Conservation (phyloP, 192 early-diverging fungal genomes). For the Coemansia sp. region DNA sequence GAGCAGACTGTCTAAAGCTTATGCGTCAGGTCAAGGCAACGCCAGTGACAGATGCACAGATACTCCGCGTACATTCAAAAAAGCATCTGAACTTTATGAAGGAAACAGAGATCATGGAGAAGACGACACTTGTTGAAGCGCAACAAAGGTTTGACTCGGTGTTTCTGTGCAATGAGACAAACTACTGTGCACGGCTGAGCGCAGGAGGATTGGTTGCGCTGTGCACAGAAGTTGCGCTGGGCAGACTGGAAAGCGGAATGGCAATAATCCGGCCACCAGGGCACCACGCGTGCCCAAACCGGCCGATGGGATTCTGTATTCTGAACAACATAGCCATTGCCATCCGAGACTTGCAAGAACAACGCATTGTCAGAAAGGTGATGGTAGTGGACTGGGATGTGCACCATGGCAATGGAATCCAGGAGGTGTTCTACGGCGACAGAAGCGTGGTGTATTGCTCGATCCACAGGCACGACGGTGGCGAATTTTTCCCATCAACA, state of each 20-base stretch:
- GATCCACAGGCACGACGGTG: constrained; percentile 82
- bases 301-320: constrained; percentile 85
- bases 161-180: constrained; percentile 67
- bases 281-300: constrained; percentile 81
- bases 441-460: constrained; percentile 81
- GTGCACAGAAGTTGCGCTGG: constrained; percentile 67
- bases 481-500: constrained; percentile 75
- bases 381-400: constrained; percentile 95
- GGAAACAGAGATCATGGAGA: constrained; percentile 51
- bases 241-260: constrained; percentile 71
- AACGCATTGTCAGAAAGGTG: constrained; percentile 58
- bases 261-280: constrained; percentile 92
- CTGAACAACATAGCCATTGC: constrained; percentile 91
- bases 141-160: constrained; percentile 63
- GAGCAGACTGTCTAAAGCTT: constrained; percentile 49
- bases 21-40: constrained; percentile 30
- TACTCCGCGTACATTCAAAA: constrained; percentile 58
- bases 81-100: constrained; percentile 52
- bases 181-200: constrained; percentile 66
- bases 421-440: constrained; percentile 76
- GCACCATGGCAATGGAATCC: constrained; percentile 95
- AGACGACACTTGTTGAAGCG: constrained; percentile 45
- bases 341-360: constrained; percentile 58
- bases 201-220: constrained; percentile 75
- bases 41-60: constrained; percentile 23